These are phyloP conservation scores for Setomelanomma holmii DNA, from an alignment of 2,329 filamentous ascomycete species.

Conservation along the genomic window DNA sequence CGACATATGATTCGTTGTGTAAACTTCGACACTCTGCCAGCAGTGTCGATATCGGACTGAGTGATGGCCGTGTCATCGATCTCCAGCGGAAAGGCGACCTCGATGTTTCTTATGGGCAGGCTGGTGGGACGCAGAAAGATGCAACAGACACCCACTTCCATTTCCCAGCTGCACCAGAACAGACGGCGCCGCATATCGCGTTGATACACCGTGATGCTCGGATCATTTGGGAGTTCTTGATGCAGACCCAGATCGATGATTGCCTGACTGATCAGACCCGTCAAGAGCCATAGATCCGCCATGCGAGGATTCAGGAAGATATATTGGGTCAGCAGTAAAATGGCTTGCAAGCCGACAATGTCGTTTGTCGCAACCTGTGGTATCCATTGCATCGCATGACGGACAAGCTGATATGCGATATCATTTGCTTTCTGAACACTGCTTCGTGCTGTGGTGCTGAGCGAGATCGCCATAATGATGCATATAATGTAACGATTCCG, in stretches of 20 bases:
- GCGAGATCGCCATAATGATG: constrained; percentile 47
- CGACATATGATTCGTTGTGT: constrained; percentile 44
- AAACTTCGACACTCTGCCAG: constrained; percentile 44
- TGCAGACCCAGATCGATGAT: constrained; percentile 47
- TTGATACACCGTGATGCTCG: constrained; percentile 33
- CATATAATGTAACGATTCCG: constrained; percentile 46
- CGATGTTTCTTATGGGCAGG: constrained; percentile 38
- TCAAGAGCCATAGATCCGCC: constrained; percentile 47
- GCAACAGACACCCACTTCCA: constrained; percentile 46
- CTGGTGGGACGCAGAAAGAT: constrained; percentile 42
- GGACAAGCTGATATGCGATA: constrained; percentile 40
- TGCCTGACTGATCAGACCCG: constrained; percentile 46
- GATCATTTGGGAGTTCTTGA: constrained; percentile 43
- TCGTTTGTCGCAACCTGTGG: constrained; percentile 47
- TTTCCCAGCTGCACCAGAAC: constrained; percentile 49
- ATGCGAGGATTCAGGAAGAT: constrained; percentile 47
- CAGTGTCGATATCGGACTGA: constrained; percentile 29
- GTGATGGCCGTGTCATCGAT: constrained; percentile 45
- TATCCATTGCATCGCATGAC: constrained; percentile 46
- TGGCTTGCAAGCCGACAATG: constrained; percentile 42
- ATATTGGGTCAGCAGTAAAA: constrained; percentile 45
- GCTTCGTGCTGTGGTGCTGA: constrained; percentile 43
- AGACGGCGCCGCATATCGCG: constrained; percentile 48
- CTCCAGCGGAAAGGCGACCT: constrained; percentile 42
- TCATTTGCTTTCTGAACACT: constrained; percentile 44